Conservation (phyloP, 331 rosid species). For the Erythrophleum ivorense region DNA sequence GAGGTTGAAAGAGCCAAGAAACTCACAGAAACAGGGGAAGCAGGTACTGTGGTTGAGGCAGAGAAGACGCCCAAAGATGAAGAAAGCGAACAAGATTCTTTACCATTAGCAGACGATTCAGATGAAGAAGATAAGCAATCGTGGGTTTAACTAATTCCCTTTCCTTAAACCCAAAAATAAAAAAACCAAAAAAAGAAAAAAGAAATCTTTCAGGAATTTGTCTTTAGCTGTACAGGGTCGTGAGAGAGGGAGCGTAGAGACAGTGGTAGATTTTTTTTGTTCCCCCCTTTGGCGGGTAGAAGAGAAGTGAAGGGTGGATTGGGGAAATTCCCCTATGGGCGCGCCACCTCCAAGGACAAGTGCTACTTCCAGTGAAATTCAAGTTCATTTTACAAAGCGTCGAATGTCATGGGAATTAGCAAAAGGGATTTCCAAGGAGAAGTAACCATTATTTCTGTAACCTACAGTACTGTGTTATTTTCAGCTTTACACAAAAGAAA, state of each 20-base stretch:
- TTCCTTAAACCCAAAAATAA: background rate
- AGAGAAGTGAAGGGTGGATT: background rate
- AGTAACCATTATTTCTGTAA: background rate
- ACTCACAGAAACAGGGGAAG: background rate
- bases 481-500: too few relatives aligned
- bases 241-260: background rate
- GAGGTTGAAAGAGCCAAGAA: background rate
- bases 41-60: background rate
- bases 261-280: background rate
- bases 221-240: background rate
- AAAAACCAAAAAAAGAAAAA: background rate
- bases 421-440: background rate
- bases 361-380: background rate
- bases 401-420: background rate
- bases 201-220: background rate
- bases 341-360: background rate
- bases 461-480: background rate
- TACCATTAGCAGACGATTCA: background rate
- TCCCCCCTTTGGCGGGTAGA: background rate
- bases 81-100: constrained; percentile 18
- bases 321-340: background rate
- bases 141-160: background rate
- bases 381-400: background rate
- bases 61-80: background rate
- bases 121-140: background rate